Evolutionary conservation across 2,329 filamentous ascomycete species (phyloP), one percentile per base, ranked within the genome.

Genomic region (Diaporthe sp.): DNA sequence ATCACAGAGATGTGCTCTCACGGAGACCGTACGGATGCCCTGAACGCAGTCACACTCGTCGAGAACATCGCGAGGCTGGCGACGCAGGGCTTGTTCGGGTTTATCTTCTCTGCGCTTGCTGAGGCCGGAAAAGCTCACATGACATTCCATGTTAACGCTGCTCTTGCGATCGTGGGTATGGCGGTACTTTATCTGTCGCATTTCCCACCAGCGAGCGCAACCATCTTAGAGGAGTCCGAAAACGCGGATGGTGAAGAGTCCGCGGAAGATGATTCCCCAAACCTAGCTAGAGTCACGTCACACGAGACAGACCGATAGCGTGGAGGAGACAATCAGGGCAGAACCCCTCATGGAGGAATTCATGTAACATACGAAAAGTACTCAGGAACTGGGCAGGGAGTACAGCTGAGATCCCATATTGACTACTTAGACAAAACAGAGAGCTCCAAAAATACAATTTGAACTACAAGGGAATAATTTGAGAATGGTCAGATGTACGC

Each of bases 1-100:
- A 93, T 94, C 75, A 88, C 93, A 0, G 89, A 93, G 73, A 92
- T 94, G 91, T 92, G 92, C 58, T 85, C 91, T 0, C 85, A 89
- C 1, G 86, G 86, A 0, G 89, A 92, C 72, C 87, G 92, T 0
- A 87, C 89, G 0, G 92, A 95, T 78, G 92, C 93, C 0, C 83
- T 95, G 4, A 91, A 91, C 52, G 92, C 91, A 0, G 91, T 95
- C 17, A 93, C 91, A 0, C 83, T 94, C 0, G 89, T 94, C 0
- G 93, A 95, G 79, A 94, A 93, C 77, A 87, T 93, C 42, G 92
- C 92, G 0, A 85, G 89, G 33, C 82, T 95, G 2, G 85, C 88
- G 0, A 94, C 92, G 0, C 90, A 90, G 74, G 90, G 90, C 0
- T 77, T 94, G 0, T 94, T 95, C 77, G 92, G 93, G 0, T 85